Evolutionary conservation across 2,329 filamentous ascomycete genomes (phyloP).

Genomic region (Microdochium trichocladiopsis): DNA sequence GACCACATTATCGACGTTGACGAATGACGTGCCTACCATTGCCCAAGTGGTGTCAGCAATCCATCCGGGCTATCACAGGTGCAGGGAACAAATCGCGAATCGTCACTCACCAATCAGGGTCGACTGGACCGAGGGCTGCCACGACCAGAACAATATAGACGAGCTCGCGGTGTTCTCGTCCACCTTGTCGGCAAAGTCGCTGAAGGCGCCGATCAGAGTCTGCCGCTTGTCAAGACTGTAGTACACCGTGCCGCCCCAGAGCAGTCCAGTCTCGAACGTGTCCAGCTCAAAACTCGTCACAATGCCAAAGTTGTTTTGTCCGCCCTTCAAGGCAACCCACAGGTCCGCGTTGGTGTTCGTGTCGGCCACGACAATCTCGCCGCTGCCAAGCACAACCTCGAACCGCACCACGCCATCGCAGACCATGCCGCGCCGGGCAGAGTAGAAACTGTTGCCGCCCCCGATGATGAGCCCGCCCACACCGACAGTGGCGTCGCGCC

Average conservation of each 20-base stretch:
- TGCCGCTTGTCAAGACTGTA: background rate
- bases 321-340: slow-evolving; percentile 13
- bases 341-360: slow-evolving; percentile 6
- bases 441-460: slow-evolving; percentile 18
- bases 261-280: background rate
- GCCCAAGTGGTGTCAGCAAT: background rate
- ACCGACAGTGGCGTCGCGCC: slow-evolving; percentile 3
- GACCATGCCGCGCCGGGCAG: slow-evolving; percentile 14
- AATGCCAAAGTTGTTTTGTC: slow-evolving; percentile 15
- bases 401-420: slow-evolving; percentile 24
- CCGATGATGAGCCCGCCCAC: slow-evolving; percentile 3
- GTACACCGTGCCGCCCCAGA: background rate
- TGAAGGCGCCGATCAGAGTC: background rate
- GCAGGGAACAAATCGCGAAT: background rate
- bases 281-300: slow-evolving; percentile 10
- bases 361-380: background rate
- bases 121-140: background rate
- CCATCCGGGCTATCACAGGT: no score
- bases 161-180: background rate
- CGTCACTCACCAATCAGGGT: background rate
- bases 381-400: slow-evolving; percentile 8
- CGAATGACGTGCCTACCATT: background rate
- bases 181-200: background rate
- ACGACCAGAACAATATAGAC: background rate
- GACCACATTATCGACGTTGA: background rate